Evolutionary conservation across 345 rosid species (phyloP), one percentile per base, ranked within the genome.

Genomic region (Pugionium cornutum): DNA sequence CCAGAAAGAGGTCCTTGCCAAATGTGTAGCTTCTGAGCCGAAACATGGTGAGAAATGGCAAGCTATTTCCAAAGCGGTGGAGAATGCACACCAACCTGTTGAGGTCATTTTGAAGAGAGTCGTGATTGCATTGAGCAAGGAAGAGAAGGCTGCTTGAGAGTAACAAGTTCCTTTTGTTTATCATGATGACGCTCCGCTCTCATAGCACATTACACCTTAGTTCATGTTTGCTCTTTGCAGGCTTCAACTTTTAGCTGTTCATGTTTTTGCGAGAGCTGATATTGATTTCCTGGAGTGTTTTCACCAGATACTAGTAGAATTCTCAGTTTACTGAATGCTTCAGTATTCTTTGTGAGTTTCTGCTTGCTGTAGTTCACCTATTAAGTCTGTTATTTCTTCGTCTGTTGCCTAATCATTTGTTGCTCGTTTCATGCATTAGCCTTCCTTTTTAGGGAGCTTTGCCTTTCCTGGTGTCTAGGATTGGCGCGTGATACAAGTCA

Each of bases 1-100:
- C 73, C 96, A 86, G 76, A 87, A 81, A 75, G 98, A 92, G 33
- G 95, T 89, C 8, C 34, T 89, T 31, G 78, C 83, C 59, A 87
- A 87, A 69, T 87, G 96, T 59, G 51, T 81, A 43, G 88, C 84
- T 52, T 83, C 89, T 26, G 96, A 92, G 65, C 95, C 98, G 3
- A 89, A 86, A 72, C 89, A 89, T 33, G 92, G 98, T 33, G 98
- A 92, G 80, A 85, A 80, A 68, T 92, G 96, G 96, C 96, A 92
- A 67, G 77, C 77, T 1, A 79, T 89, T 49, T 68, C 96, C 3
- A 89, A 89, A 84, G 90, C 91, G 8, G 89, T 87, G 61, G 95
- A 92, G 88, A 89, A 86, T 51, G 86, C 98, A 62, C 98, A 89
- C 78, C 90, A 84, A 63, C 81, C 87, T 37, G 76, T 84, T 18